Percentiles rank a stretch among this genome's conserved stretches.
Evolutionary conservation across 2,329 filamentous ascomycete species (phyloP).

Genomic region (Calonectria pseudoturangicola): DNA sequence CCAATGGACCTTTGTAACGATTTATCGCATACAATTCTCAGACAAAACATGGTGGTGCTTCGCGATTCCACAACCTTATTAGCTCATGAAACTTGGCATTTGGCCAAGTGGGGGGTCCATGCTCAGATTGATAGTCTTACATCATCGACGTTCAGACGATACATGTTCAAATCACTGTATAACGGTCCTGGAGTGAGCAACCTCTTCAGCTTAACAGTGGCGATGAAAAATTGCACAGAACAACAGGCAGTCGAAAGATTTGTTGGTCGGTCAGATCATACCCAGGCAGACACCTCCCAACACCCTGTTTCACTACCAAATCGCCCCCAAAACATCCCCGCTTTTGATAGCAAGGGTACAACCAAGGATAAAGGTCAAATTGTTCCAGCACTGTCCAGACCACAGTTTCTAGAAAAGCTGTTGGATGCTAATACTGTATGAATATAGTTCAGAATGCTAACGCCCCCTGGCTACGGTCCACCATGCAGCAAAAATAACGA

Average conservation of each 20-base stretch:
- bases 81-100: not conserved
- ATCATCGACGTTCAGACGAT: not conserved
- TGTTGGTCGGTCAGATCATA: not conserved
- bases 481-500: conserved; percentile 8
- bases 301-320: conserved; percentile 1
- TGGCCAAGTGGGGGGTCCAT: not conserved
- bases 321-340: not conserved
- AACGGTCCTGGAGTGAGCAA: not conserved
- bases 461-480: conserved; percentile 1
- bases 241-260: not conserved
- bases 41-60: not conserved
- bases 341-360: conserved; percentile 5
- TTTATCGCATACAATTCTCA: not conserved
- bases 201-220: not conserved
- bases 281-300: not conserved
- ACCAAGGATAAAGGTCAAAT: not conserved
- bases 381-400: not conserved
- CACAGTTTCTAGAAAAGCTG: not conserved
- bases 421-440: not conserved
- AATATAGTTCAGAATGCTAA: not conserved
- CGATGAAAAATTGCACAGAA: too few species aligned
- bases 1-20: not conserved
- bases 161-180: not conserved
- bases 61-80: conserved; percentile 32
- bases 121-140: conserved; percentile 9